phyloP scores from a whole-genome alignment of 768 basidiomycete genomes.

The Rhodotorula sphaerocarpa region DNA sequence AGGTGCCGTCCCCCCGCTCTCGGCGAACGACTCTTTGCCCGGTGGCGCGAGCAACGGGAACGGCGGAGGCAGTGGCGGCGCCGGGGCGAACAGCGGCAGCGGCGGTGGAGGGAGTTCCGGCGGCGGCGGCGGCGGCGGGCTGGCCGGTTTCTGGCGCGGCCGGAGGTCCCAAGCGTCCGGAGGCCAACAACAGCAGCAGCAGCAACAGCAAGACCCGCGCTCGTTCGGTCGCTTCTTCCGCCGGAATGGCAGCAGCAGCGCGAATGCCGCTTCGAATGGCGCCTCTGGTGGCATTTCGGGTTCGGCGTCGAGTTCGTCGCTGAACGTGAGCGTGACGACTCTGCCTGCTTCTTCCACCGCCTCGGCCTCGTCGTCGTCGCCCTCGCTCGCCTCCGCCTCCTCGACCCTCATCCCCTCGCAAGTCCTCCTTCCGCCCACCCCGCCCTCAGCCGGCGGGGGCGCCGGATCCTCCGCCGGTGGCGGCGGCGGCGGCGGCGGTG shows the following conservation, averaged over 20 bases:
- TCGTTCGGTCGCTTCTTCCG: conserved; percentile 28
- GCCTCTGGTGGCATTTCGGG: too few relatives aligned
- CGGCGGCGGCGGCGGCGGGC: neutral
- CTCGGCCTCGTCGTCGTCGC: neutral
- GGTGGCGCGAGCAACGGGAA: conserved; percentile 7
- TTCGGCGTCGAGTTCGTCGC: neutral
- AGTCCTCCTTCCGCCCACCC: neutral
- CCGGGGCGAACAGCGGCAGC: neutral
- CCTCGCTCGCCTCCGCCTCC: neutral
- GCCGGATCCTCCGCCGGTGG: neutral
- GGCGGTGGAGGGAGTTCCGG: neutral
- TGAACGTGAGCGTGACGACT: neutral
- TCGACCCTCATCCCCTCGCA: neutral
- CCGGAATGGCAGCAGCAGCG: neutral
- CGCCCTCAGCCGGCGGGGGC: neutral
- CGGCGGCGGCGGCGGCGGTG: too few relatives aligned
- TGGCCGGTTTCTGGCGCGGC: conserved; percentile 14
- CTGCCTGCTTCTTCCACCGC: neutral
- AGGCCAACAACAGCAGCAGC: neutral
- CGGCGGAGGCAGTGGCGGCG: neutral
- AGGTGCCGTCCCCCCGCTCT: too few relatives aligned
- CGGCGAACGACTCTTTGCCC: too few relatives aligned
- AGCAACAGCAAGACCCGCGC: conserved; percentile 2
- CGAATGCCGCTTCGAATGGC: too few relatives aligned
- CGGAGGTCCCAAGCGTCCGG: neutral